Percentiles rank a stretch among this genome's conserved stretches.
phyloP scores from a whole-genome alignment of 1,284 basidiomycete genomes.

The Caloboletus firmus region DNA sequence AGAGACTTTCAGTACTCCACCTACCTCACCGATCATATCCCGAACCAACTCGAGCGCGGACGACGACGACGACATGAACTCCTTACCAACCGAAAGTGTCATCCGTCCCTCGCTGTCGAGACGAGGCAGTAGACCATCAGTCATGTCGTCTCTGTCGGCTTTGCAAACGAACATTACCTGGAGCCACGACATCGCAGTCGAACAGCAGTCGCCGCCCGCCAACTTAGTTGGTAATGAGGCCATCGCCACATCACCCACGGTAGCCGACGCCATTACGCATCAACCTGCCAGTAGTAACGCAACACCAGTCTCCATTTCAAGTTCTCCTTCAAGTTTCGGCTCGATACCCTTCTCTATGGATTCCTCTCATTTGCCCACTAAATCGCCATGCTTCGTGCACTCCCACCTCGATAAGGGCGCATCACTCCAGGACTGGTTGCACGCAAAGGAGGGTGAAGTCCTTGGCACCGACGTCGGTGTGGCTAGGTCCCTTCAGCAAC shows the following conservation, averaged over 20 bases:
- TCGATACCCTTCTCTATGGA: constrained; percentile 38
- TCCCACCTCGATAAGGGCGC: constrained; percentile 78
- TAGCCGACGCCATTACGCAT: constrained; percentile 27
- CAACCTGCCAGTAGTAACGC: constrained; percentile 11
- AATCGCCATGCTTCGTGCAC: constrained; percentile 85
- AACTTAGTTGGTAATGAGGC: constrained; percentile 25
- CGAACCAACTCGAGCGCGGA: constrained; percentile 26
- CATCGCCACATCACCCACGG: constrained; percentile 26
- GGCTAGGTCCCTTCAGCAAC: constrained; percentile 48
- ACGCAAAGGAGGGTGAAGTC: constrained; percentile 45
- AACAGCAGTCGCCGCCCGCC: constrained; percentile 20
- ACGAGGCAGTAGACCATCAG: constrained; percentile 44
- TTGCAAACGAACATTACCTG: constrained; percentile 50
- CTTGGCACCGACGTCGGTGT: constrained; percentile 46
- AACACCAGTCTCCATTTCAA: constrained; percentile 25
- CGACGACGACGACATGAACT: constrained; percentile 31
- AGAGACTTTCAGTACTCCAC: constrained; percentile 62
- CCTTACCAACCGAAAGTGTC: constrained; percentile 29
- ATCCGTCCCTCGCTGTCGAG: constrained; percentile 48
- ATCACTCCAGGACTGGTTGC: constrained; percentile 70
- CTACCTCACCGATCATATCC: constrained; percentile 48
- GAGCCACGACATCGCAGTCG: constrained; percentile 50
- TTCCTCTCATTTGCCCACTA: constrained; percentile 36
- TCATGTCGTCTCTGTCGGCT: constrained; percentile 30
- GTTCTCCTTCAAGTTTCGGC: constrained; percentile 31